Conservation (phyloP, 768 basidiomycete genomes). For the Punctularia strigosozonata region DNA sequence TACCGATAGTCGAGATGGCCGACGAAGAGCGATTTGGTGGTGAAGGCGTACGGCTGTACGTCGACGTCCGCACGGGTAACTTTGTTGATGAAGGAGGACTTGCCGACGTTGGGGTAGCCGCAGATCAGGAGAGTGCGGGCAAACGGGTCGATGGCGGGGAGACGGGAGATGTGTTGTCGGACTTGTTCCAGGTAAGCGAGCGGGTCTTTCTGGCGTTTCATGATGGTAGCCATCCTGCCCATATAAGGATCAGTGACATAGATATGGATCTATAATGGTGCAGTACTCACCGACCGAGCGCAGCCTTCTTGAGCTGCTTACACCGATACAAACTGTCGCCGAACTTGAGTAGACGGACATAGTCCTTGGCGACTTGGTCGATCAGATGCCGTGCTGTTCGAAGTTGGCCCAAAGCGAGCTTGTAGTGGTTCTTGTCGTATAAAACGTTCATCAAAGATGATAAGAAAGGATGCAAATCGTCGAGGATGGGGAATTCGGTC, state of each 20-base stretch:
- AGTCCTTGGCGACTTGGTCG: slow-evolving; percentile 95
- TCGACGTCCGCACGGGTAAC: slow-evolving; percentile 98
- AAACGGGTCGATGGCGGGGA: slow-evolving; percentile 96
- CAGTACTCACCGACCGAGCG: slow-evolving; percentile 77
- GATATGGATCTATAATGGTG: neutral
- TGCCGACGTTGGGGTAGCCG: slow-evolving; percentile 98
- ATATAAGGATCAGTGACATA: neutral
- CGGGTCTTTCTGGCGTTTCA: slow-evolving; percentile 97
- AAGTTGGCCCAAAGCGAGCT: slow-evolving; percentile 93
- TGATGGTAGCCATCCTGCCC: slow-evolving; percentile 91
- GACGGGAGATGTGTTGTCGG: slow-evolving; percentile 96
- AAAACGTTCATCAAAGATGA: slow-evolving; percentile 94
- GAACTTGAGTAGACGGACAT: slow-evolving; percentile 92
- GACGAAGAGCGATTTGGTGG: slow-evolving; percentile 96
- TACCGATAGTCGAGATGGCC: slow-evolving; percentile 99
- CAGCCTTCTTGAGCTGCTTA: slow-evolving; percentile 96
- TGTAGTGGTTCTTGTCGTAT: slow-evolving; percentile 99
- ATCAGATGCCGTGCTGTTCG: slow-evolving; percentile 93
- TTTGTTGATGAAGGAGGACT: slow-evolving; percentile 99
- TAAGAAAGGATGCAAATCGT: slow-evolving; percentile 95
- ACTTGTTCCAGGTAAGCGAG: slow-evolving; percentile 98
- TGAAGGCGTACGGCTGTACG: slow-evolving; percentile 99
- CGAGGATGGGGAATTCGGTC: slow-evolving; percentile 94
- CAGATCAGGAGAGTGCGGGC: slow-evolving; percentile 96
- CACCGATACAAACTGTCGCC: slow-evolving; percentile 96